Evolutionary conservation across 2,329 filamentous ascomycete species (phyloP), one percentile per base, ranked within the genome.

Genomic region (Dichotomopilus funicola): DNA sequence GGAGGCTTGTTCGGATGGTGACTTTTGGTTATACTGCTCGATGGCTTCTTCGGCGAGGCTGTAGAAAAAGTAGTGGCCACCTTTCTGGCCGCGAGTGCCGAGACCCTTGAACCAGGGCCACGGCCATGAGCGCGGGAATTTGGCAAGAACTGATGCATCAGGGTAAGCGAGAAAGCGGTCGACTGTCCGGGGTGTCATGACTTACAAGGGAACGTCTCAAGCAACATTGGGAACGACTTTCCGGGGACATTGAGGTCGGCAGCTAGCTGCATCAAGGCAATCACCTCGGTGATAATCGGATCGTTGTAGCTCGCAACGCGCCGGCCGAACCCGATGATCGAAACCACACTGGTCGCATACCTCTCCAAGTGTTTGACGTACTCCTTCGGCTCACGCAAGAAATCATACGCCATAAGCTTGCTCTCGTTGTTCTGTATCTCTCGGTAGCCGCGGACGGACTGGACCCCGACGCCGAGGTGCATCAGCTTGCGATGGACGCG

Each of bases 221-320:
- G 73, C 34, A 83, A 66, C 77, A 77, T 81, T 31, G 77, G 80
- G 61, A 79, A 81, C 0, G 68, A 75, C 63, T 79, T 79, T 7
- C 76, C 76, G 0, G 77, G 73, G 47, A 78, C 76, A 60, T 77
- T 78, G 27, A 83, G 68, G 54, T 81, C 78, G 2, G 79, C 80
- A 0, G 80, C 79, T 53, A 79, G 72, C 55, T 83, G 77, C 74
- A 83, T 78, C 36, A 79, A 69, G 0, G 78, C 75, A 55, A 83
- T 78, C n/a, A 79, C 80, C 63, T 83, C 79, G 3, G 79, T 80
- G 57, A 82, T 78, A 62, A 81, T 80, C 4, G 79, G 79, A 60
- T 83, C 80, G 12, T 75, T 70, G 62, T 67, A 75, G 51, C 65
- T 74, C 7, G 72, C 73, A 0, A 81, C 74, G 8, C 81, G 70